These are phyloP conservation scores for Penicillium sp. DNA, from an alignment of 2,329 filamentous ascomycete genomes.

Conservation along the genomic window DNA sequence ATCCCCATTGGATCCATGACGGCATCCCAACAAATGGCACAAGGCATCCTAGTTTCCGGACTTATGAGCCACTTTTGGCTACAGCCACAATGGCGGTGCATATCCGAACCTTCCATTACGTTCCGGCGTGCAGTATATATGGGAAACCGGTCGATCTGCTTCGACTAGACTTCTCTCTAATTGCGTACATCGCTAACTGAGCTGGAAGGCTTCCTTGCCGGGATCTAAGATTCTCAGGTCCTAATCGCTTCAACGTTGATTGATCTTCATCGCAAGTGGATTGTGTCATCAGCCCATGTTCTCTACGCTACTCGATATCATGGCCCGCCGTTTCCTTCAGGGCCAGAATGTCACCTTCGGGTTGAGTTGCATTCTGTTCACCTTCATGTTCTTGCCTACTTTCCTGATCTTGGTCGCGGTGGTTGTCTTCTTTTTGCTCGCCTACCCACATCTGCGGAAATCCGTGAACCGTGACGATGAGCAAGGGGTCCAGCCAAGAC, in stretches of 20 bases:
- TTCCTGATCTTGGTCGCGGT: conserved; percentile 33
- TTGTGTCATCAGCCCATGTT: conserved; percentile 11
- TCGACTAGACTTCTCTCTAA: background rate
- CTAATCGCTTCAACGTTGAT: background rate
- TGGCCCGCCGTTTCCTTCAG: conserved; percentile 30
- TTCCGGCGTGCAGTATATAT: background rate
- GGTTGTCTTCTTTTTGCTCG: conserved; percentile 31
- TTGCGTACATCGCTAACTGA: background rate
- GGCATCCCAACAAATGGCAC: background rate
- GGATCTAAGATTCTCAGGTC: background rate
- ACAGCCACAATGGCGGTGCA: background rate
- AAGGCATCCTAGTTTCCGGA: conserved; percentile 1
- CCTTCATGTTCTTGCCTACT: conserved; percentile 37
- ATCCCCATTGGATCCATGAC: conserved; percentile 6
- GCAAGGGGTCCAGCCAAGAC: conserved; percentile 1
- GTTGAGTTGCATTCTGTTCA: conserved; percentile 33
- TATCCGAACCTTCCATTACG: background rate
- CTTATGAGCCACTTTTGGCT: background rate
- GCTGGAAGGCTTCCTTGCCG: background rate
- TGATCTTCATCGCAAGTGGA: background rate
- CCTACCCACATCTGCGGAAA: conserved; percentile 30
- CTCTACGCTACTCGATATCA: conserved; percentile 22
- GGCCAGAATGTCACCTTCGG: conserved; percentile 30
- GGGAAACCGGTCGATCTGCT: background rate
- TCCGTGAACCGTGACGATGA: conserved; percentile 9